phyloP scores from a whole-genome alignment of 371 early-diverging fungal genomes.

The Mortierella sp. region DNA sequence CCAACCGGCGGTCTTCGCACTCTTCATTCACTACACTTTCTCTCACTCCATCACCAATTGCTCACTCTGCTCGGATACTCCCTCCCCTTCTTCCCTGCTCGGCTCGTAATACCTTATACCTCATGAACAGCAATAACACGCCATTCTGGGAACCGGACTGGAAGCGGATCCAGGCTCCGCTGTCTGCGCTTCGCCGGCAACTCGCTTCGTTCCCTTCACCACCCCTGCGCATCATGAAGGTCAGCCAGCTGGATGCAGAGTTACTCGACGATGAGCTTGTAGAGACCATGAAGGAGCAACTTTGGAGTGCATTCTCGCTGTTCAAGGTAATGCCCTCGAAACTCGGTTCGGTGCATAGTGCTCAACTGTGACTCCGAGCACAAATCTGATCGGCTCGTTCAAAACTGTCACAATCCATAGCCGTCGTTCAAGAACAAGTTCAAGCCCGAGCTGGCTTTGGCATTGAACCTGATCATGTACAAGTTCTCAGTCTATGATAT shows the following conservation, averaged over 20 bases:
- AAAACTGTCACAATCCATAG: conserved; percentile 37
- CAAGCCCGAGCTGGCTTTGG: conserved; percentile 69
- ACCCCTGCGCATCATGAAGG: conserved; percentile 78
- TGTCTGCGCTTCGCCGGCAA: conserved; percentile 62
- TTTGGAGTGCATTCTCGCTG: conserved; percentile 69
- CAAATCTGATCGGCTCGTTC: conserved; percentile 12
- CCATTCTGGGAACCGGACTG: conserved; percentile 68
- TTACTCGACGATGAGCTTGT: conserved; percentile 83
- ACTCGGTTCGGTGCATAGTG: conserved; percentile 5
- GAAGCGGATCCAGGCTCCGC: conserved; percentile 65
- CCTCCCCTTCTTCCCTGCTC: not conserved
- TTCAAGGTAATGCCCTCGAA: conserved; percentile 61
- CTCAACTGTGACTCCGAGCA: not conserved
- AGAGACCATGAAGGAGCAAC: conserved; percentile 79
- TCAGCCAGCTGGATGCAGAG: conserved; percentile 90
- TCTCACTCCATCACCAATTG: no score
- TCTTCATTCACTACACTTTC: no score
- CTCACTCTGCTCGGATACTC: not conserved
- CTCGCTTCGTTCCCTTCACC: conserved; percentile 65
- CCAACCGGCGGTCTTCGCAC: no score
- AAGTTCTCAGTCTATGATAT: conserved; percentile 72
- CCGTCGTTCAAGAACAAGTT: conserved; percentile 65
- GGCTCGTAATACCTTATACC: not conserved
- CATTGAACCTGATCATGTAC: conserved; percentile 68
- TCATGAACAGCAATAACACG: conserved; percentile 53